Conservation (phyloP, 176 grass and related monocot genomes). For the Sorghum bicolor region Sorghum_bicolor_NCBIv3 NC_012876.2:61072001-61072500, state of each 20-base stretch:
- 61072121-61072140: constrained; percentile 93
- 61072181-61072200: constrained; percentile 54
- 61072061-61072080: constrained; percentile 2
- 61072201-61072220: constrained; percentile 51
- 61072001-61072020: neutral
- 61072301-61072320: neutral
- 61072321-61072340: no score
- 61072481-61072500: constrained; percentile 64
- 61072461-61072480: constrained; percentile 55
- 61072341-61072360: neutral
- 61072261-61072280: neutral
- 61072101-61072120: constrained; percentile 73
- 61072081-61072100: constrained; percentile 49
- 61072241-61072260: neutral
- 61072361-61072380: neutral
- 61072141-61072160: constrained; percentile 39
- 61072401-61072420: constrained; percentile 93
- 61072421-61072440: constrained; percentile 80
- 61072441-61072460: constrained; percentile 74
- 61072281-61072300: neutral
- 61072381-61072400: neutral
- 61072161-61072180: constrained; percentile 71
- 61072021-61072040: neutral
- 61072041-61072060: neutral
- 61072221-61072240: constrained; percentile 97